Conservation (phyloP, 208 protist genomes). For the Trypanosoma conorhini region DNA sequence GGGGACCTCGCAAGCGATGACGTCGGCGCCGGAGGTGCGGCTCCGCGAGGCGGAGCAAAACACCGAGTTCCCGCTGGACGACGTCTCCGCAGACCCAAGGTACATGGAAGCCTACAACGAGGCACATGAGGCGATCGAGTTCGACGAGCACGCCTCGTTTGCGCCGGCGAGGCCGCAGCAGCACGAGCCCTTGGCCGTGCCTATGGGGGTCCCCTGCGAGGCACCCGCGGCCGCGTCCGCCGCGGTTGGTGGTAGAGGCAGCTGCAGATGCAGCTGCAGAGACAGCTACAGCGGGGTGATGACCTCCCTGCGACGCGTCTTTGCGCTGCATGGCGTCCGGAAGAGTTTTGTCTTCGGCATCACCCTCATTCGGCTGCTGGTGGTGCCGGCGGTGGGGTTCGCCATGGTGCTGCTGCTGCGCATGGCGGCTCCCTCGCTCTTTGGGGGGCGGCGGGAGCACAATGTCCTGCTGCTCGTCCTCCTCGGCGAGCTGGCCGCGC, state of each 20-base stretch:
- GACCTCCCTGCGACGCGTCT: conserved; percentile 1
- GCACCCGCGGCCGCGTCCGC: background rate
- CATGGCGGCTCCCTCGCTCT: conserved; percentile 47
- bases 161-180: conserved; percentile 26
- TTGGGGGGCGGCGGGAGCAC: conserved; percentile 47
- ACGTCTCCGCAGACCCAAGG: conserved; percentile 24
- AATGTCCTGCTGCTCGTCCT: conserved; percentile 73
- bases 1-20: conserved; percentile 22
- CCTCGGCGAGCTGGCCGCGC: conserved; percentile 59
- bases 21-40: conserved; percentile 14
- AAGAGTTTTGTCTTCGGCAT: conserved; percentile 65
- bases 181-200: background rate
- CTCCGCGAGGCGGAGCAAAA: conserved; percentile 73
- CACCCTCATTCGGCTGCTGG: conserved; percentile 54
- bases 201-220: background rate
- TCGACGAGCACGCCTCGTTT: conserved; percentile 48
- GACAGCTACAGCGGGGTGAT: background rate
- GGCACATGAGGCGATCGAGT: conserved; percentile 32
- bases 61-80: conserved; percentile 45
- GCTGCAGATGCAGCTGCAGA: too few relatives aligned
- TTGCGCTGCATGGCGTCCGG: conserved; percentile 43
- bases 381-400: conserved; percentile 60
- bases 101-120: conserved; percentile 40
- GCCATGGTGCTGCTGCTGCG: conserved; percentile 41
- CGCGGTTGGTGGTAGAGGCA: background rate